Evolutionary conservation across 768 basidiomycete species (phyloP).

Genomic region (Tubosaeta sp.): DNA sequence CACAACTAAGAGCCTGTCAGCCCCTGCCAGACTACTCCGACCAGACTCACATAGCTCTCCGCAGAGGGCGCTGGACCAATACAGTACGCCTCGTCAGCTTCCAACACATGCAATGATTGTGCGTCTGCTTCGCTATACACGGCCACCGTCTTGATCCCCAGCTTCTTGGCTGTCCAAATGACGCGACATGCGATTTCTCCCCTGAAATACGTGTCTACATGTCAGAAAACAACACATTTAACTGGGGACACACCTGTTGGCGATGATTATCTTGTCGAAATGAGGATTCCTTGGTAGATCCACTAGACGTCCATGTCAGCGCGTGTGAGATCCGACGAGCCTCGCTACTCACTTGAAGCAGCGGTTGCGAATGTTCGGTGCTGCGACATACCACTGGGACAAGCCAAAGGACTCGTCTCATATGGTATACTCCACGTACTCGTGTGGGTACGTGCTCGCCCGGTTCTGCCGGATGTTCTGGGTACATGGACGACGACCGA

Average conservation of each 20-base stretch:
- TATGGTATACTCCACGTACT: neutral
- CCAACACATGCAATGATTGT: slow-evolving; percentile 73
- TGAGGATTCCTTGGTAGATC: slow-evolving; percentile 42
- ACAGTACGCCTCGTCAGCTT: slow-evolving; percentile 89
- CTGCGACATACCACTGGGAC: neutral
- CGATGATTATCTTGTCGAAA: slow-evolving; percentile 89
- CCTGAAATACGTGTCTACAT: slow-evolving; percentile 36
- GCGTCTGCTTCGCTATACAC: slow-evolving; percentile 88
- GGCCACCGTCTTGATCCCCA: slow-evolving; percentile 89
- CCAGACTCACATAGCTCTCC: slow-evolving; percentile 74
- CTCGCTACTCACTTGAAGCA: slow-evolving; percentile 13
- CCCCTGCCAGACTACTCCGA: neutral
- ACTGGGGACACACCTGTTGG: slow-evolving; percentile 56
- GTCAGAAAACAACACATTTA: neutral
- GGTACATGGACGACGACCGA: slow-evolving; percentile 1
- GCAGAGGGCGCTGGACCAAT: slow-evolving; percentile 89
- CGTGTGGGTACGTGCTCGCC: slow-evolving; percentile 5
- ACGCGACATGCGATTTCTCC: slow-evolving; percentile 97
- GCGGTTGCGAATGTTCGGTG: slow-evolving; percentile 18
- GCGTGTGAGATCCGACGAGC: neutral
- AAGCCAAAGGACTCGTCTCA: neutral
- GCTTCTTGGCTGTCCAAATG: slow-evolving; percentile 81
- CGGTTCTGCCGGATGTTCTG: slow-evolving; percentile 8
- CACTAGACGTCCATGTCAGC: slow-evolving; percentile 1
- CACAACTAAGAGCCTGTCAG: slow-evolving; percentile 50